Evolutionary conservation across 1,139 yeast genomes (phyloP), one percentile per base, ranked within the genome.

Genomic region (Pichia sp.): DNA sequence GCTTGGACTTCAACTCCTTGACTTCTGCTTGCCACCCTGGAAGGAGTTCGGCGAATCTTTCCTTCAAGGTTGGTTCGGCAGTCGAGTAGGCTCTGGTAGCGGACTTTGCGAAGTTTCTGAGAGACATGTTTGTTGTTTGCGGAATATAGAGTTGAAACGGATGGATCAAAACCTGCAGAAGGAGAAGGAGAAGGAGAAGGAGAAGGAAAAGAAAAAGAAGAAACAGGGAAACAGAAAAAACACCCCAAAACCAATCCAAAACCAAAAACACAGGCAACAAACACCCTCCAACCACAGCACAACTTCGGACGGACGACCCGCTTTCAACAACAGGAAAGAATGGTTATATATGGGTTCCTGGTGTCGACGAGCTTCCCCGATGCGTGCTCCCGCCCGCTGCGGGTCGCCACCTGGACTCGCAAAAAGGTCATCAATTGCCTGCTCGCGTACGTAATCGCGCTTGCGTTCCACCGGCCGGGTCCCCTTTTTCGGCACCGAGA

Each of bases 11-110:
- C 71, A 92, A 84, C 68, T 85, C 84, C 79, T 90, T 90, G 74
- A 92, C 86, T 77, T 90, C 88, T 72, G 90, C 97, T 63, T 87
- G 88, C 79, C 88, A 89, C 68, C 81, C 90, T 65, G 99, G 99
- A 72, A 90, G 82, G 65, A 89, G 80, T 72, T 90, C 96, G 55
- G 92, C 95, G 72, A 93, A 90, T 72, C 95, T 85, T 76, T 90
- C 95, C 75, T 92, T 92, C 67, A 92, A 80, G 63, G 96, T 86
- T 69, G 82, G 80, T 71, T 79, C 83, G 60, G 79, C 75, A 59
- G 83, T 75, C 55, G 84, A 80, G 66, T 77, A 79, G 63, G 78
- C 74, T 62, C 75, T 66, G 47, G 65, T 57, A 56, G 78, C 64
- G 30, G 64, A 53, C 61, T 61, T 66, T 53, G 67, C 64, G 48